phyloP scores from a whole-genome alignment of 176 grass and related monocot genomes.

The Saccharum spontaneum region DNA sequence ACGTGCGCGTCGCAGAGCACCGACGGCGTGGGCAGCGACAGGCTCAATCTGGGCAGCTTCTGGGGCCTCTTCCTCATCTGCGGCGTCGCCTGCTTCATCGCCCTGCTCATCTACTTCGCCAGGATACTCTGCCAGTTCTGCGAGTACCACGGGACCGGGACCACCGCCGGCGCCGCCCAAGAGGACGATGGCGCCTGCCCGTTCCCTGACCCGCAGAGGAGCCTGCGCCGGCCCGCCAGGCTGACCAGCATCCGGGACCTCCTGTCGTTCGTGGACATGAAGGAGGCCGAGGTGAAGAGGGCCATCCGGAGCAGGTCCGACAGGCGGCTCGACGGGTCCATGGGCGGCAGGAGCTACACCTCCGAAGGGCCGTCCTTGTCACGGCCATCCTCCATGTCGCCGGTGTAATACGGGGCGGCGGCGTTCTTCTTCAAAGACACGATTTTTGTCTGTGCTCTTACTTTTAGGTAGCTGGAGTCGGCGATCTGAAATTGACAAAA shows the following conservation, averaged over 20 bases:
- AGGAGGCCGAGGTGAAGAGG: slow-evolving; percentile 74
- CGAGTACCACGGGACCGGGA: slow-evolving; percentile 28
- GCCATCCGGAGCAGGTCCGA: slow-evolving; percentile 64
- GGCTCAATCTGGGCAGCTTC: slow-evolving; percentile 66
- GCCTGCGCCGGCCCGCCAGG: slow-evolving; percentile 39
- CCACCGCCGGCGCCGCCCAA: neutral
- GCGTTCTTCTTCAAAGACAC: neutral
- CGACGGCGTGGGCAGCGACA: slow-evolving; percentile 30
- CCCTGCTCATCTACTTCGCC: slow-evolving; percentile 58
- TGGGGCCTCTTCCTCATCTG: slow-evolving; percentile 88
- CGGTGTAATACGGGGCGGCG: neutral
- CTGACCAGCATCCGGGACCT: slow-evolving; percentile 65
- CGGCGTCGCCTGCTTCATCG: slow-evolving; percentile 64
- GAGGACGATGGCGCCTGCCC: neutral
- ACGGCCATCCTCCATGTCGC: slow-evolving; percentile 22
- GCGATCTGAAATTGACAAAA: neutral
- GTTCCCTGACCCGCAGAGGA: slow-evolving; percentile 32
- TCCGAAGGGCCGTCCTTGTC: slow-evolving; percentile 7
- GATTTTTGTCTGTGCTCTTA: neutral
- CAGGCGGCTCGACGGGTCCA: slow-evolving; percentile 37
- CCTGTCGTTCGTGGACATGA: slow-evolving; percentile 77
- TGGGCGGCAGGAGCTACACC: slow-evolving; percentile 7
- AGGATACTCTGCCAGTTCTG: slow-evolving; percentile 67
- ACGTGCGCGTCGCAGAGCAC: slow-evolving; percentile 36
- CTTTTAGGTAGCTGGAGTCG: neutral